Evolutionary conservation across 805 yeast species (phyloP).

Genomic region (Wickerhamomyces chambardii): DNA sequence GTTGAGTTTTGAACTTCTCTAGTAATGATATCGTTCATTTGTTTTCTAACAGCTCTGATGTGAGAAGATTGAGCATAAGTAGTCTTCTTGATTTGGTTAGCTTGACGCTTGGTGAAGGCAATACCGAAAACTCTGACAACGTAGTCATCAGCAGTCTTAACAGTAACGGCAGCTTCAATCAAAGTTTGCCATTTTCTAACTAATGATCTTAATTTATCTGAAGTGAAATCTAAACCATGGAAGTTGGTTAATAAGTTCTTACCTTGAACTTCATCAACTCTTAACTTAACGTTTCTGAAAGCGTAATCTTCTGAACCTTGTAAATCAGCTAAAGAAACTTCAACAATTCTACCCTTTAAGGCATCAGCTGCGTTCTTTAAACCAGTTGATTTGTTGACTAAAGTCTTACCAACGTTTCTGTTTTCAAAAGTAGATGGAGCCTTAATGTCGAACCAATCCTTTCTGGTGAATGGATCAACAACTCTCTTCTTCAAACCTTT

Average conservation of each 20-base stretch:
- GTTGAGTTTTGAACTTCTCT: slow-evolving; percentile 95
- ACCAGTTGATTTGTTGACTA: slow-evolving; percentile 98
- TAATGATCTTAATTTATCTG: slow-evolving; percentile 95
- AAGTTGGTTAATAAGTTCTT: slow-evolving; percentile 97
- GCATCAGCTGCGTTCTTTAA: slow-evolving; percentile 97
- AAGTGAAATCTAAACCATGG: slow-evolving; percentile 98
- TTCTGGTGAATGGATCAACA: slow-evolving; percentile 98
- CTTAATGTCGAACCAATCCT: slow-evolving; percentile 98
- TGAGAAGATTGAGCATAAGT: slow-evolving; percentile 97
- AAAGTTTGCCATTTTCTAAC: slow-evolving; percentile 99
- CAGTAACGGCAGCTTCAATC: slow-evolving; percentile 97
- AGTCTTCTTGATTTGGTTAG: slow-evolving; percentile 96
- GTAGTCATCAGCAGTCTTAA: slow-evolving; percentile 97
- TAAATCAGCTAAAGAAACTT: slow-evolving; percentile 92
- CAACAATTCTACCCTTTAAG: slow-evolving; percentile 95
- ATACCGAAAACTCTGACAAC: slow-evolving; percentile 92
- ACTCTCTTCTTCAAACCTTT: slow-evolving; percentile 99
- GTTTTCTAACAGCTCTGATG: slow-evolving; percentile 95
- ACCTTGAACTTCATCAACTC: slow-evolving; percentile 99
- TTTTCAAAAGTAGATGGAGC: slow-evolving; percentile 98
- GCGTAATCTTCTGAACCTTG: slow-evolving; percentile 99
- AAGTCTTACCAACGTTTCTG: slow-evolving; percentile 98
- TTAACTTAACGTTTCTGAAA: slow-evolving; percentile 93
- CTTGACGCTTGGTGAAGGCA: slow-evolving; percentile 97
- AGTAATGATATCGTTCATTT: slow-evolving; percentile 92